Base-by-base conservation (phyloP, 805 yeast species). In the Candida berthetii region DNA sequence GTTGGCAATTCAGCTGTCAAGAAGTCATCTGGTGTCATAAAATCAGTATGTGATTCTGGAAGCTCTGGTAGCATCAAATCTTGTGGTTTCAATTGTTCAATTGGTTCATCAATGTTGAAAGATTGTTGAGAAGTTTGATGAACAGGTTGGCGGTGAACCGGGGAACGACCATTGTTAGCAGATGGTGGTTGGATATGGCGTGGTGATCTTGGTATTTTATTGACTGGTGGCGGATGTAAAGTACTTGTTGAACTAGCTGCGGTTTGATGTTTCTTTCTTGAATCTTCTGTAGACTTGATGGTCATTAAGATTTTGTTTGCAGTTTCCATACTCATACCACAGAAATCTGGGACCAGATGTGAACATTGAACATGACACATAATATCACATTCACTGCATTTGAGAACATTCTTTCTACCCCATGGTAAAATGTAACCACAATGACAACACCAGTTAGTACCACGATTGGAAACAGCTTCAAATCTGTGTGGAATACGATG, bases 391-490 rank as follows among this genome's bases (percentile, higher is more conserved):
- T 85, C 93, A 4, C 84, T 69, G 72, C 99, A 91, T 61, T 88
- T 93, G 39, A 96, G 75, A 10, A 90, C 95, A 53, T 86, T 89
- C 62, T 88, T 89, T 55, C 83, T 79, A 40, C 98, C 96, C 84
- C 96, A 83, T 15, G 99, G 98, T 47, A 93, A 71, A 40, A 93
- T 81, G 58, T 88, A 88, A 46, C 99, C 99, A 74, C 99, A 93
- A 61, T 93, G 99, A 54, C 98, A 93, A 66, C 99, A 93, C 99
- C 99, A 93, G 58, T 91, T 90, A 2, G 99, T 95, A 54, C 96
- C 95, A 64, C 89, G 82, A 57, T 93, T 93, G 15, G 93, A 76
- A 22, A 80, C 78, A n/a, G 91, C 90, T 50, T 86, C 96, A 61
- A 91, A 91, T 60, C 96, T 79, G 61, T 93, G 99, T 29, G 99